Evolutionary conservation across 2,329 filamentous ascomycete species (phyloP).

Genomic region (Tolypocladium paradoxum): DNA sequence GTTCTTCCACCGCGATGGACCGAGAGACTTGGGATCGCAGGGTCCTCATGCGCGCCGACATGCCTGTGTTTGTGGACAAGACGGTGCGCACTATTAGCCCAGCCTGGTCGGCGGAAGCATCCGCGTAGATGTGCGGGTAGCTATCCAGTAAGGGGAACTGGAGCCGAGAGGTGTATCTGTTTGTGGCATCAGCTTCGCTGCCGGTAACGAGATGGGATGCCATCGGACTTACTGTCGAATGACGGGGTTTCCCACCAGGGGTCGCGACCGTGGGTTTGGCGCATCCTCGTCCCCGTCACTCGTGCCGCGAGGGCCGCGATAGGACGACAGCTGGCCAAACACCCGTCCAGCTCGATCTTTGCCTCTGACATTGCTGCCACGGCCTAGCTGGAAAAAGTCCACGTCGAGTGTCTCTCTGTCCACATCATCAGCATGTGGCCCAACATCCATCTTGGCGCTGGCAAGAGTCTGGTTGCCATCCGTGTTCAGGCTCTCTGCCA

Average conservation of each 20-base stretch:
- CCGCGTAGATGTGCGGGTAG: slow-evolving; percentile 65
- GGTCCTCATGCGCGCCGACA: slow-evolving; percentile 56
- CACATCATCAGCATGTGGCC: slow-evolving; percentile 17
- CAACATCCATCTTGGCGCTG: slow-evolving; percentile 57
- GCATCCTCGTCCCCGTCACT: not conserved
- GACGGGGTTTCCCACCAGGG: slow-evolving; percentile 15
- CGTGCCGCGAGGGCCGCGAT: slow-evolving; percentile 9
- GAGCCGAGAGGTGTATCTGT: slow-evolving; percentile 4
- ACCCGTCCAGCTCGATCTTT: slow-evolving; percentile 11
- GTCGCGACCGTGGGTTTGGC: slow-evolving; percentile 8
- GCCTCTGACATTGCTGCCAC: not conserved
- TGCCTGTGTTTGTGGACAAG: slow-evolving; percentile 63
- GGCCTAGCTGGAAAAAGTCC: slow-evolving; percentile 19
- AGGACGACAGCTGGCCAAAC: slow-evolving; percentile 17
- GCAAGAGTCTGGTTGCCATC: slow-evolving; percentile 74
- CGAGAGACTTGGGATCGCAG: slow-evolving; percentile 55
- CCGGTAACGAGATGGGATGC: not conserved
- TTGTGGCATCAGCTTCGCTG: not conserved
- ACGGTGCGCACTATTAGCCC: slow-evolving; percentile 38
- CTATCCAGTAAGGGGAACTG: slow-evolving; percentile 61
- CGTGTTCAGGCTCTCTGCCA: slow-evolving; percentile 58
- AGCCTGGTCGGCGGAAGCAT: slow-evolving; percentile 20
- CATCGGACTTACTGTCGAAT: slow-evolving; percentile 12
- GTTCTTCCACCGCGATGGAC: slow-evolving; percentile 61
- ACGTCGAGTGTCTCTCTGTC: slow-evolving; percentile 19